phyloP scores from a whole-genome alignment of 2,329 filamentous ascomycete species.

The Trichothecium sympodiale region DNA sequence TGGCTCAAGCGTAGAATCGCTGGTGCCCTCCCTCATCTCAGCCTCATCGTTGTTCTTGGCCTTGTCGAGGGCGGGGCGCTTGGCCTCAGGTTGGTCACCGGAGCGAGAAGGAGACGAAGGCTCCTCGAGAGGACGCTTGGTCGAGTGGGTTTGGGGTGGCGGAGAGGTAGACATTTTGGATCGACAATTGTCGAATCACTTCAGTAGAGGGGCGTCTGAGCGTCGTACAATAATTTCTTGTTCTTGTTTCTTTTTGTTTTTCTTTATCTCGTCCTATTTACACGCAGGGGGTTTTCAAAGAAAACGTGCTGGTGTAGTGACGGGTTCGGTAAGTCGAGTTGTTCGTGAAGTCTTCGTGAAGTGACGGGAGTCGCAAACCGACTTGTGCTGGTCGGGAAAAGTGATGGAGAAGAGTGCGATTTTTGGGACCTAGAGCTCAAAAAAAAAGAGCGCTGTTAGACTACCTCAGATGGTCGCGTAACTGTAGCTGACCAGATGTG shows the following conservation, averaged over 20 bases:
- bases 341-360: conserved; percentile 5
- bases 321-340: conserved; percentile 19
- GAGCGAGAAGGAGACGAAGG: conserved; percentile 87
- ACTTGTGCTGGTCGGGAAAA: conserved; percentile 3
- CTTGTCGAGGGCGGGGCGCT: conserved; percentile 93
- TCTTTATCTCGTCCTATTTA: conserved; percentile 51
- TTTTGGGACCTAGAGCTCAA: conserved; percentile 9
- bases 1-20: conserved; percentile 27
- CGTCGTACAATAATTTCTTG: no score
- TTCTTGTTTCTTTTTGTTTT: conserved; percentile 24
- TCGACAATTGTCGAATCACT: conserved; percentile 14
- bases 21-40: conserved; percentile 15
- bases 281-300: conserved; percentile 75
- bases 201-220: conserved; percentile 4
- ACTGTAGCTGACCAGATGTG: conserved; percentile 14
- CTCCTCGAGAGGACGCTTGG: conserved; percentile 93
- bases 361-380: conserved; percentile 4
- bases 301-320: conserved; percentile 85
- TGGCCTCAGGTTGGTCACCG: conserved; percentile 90
- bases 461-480: neutral
- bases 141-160: conserved; percentile 53
- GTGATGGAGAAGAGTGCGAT: conserved; percentile 3
- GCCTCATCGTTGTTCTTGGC: conserved; percentile 56
- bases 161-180: conserved; percentile 64
- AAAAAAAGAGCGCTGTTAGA: conserved; percentile 7